Evolutionary conservation across 1,284 basidiomycete species (phyloP).

Genomic region (Sparassis latifolia): DNA sequence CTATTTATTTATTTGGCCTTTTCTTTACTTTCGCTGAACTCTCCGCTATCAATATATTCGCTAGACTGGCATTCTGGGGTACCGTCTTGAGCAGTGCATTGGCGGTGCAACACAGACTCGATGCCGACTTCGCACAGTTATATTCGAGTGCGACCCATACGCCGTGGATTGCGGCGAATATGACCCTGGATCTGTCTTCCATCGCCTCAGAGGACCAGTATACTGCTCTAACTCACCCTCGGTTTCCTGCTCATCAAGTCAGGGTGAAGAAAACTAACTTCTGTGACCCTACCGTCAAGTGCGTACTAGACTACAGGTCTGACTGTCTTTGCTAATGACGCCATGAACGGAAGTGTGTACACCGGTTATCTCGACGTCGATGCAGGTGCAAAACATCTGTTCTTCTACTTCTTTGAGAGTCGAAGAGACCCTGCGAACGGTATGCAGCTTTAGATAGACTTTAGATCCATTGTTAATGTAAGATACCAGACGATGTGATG

Average conservation of each 20-base stretch:
- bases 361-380: conserved; percentile 62
- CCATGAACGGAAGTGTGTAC: conserved; percentile 23
- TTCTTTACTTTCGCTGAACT: too few relatives aligned
- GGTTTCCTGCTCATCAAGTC: conserved; percentile 46
- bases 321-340: neutral
- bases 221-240: conserved; percentile 38
- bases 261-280: conserved; percentile 55
- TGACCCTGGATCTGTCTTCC: conserved; percentile 12
- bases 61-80: too few relatives aligned
- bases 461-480: neutral
- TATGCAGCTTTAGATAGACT: conserved; percentile 5
- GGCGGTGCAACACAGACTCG: too few relatives aligned
- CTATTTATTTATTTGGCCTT: too few relatives aligned
- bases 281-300: conserved; percentile 62
- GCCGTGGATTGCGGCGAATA: too few relatives aligned
- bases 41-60: too few relatives aligned
- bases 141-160: too few relatives aligned
- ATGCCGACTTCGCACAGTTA: too few relatives aligned
- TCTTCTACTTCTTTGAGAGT: conserved; percentile 86
- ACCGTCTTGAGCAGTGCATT: too few relatives aligned
- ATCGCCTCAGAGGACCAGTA: conserved; percentile 32
- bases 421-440: conserved; percentile 55
- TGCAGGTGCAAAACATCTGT: conserved; percentile 55
- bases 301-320: neutral
- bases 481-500: conserved; percentile 50